Conservation (phyloP, 148 eudicot species). For the Rhododendron molle region DNA sequence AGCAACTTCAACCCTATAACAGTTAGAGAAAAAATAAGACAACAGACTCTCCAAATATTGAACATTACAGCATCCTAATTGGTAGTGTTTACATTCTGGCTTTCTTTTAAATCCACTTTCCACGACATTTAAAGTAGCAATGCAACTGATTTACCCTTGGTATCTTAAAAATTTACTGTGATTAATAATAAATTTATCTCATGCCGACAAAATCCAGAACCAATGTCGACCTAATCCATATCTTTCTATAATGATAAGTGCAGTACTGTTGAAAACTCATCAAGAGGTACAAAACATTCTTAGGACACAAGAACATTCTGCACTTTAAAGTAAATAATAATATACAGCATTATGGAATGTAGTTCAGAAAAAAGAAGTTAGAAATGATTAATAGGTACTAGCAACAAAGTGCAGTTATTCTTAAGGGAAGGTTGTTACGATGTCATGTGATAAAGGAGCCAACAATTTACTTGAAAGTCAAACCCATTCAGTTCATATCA, state of each 20-base stretch:
- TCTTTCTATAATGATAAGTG: neutral
- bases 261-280: neutral
- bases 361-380: neutral
- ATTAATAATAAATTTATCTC: neutral
- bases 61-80: neutral
- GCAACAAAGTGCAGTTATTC: neutral
- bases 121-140: neutral
- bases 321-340: neutral
- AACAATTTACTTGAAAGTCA: neutral
- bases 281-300: neutral
- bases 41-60: neutral
- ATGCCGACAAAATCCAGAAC: neutral
- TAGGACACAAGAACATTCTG: neutral
- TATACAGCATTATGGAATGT: neutral
- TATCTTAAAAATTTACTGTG: neutral
- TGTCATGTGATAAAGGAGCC: neutral
- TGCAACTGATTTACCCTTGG: neutral
- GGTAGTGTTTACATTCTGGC: neutral
- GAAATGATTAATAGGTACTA: neutral
- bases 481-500: neutral
- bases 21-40: neutral
- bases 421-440: neutral
- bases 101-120: neutral
- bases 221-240: neutral
- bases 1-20: neutral